Evolutionary conservation across 2,329 filamentous ascomycete genomes (phyloP), one percentile per base, ranked within the genome.

Genomic region (Huntiella moniliformis): DNA sequence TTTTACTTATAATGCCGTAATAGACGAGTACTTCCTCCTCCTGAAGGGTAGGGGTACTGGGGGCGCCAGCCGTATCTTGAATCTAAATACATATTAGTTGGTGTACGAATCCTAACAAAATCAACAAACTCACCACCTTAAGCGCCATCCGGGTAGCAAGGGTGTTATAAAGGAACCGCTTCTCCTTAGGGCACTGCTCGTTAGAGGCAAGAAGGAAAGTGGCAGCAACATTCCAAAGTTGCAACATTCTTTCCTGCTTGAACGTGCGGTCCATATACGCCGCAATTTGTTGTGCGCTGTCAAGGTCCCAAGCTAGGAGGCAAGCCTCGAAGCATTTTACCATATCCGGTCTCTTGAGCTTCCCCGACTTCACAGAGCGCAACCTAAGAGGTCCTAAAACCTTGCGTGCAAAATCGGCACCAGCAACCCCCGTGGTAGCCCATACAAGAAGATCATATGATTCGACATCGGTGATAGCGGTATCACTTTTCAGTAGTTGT

Each of bases 161-260:
- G 52, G 65, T 67, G 10, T 64, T 61, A 46, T 73, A 74, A 0
- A 75, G 57, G 49, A 66, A 67, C 48, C 61, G 65, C 55, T 71
- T 73, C 13, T 65, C 62, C 0, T 63, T 60, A 0, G 67, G 61
- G 18, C 63, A 64, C 48, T 71, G 67, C 2, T 62, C 54, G 52
- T 65, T 70, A 37, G 57, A 62, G 45, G 71, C 66, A 45, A 74
- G 62, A 31, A 74, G 53, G 50, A 70, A 67, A 0, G 69, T 74
- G 12, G 70, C 61, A 15, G 64, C 58, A 51, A 74, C 73, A 50
- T 69, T 73, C 63, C 66, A 71, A 50, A 73, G 74, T 55, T 72
- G 60, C 47, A 66, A 68, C 2, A 59, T 58, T 28, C 66, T 60
- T 16, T 73, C 68, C 22, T 61, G 57, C 2, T 67, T 59, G 42